Conservation (phyloP, 139 green algal genomes). For the Volvox africanus region DNA sequence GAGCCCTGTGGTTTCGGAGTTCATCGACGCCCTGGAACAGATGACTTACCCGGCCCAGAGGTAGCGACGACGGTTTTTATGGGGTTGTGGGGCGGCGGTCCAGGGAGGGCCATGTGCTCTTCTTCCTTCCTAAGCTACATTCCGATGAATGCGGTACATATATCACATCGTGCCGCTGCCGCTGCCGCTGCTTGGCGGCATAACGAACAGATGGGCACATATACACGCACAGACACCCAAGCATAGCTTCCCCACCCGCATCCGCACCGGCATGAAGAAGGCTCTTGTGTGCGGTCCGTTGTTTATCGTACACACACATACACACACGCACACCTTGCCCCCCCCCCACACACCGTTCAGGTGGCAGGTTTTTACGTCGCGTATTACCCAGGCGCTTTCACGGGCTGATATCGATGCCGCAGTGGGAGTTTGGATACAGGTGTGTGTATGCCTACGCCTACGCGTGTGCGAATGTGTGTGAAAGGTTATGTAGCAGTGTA, state of each 20-base stretch:
- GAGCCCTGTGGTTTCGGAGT: constrained; percentile 33
- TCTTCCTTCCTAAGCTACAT: too few species aligned
- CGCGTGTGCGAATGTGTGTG: too few species aligned
- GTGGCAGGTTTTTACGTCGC: background rate
- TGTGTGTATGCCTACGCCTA: background rate
- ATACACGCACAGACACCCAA: too few species aligned
- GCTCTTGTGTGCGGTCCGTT: background rate
- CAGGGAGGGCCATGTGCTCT: background rate
- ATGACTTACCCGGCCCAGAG: constrained; percentile 39
- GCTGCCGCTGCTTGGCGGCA: too few species aligned
- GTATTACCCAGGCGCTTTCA: background rate
- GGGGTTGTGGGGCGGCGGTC: too few species aligned
- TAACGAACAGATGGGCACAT: too few species aligned
- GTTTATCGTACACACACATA: background rate
- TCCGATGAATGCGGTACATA: too few species aligned
- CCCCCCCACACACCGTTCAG: background rate
- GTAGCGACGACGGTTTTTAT: background rate
- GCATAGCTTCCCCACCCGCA: too few species aligned
- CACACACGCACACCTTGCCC: background rate
- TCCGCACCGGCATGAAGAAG: too few species aligned
- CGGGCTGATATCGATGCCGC: constrained; percentile 9
- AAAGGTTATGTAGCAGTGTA: too few species aligned
- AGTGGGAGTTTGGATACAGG: constrained; percentile 8
- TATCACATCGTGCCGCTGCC: too few species aligned
- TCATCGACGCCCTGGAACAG: constrained; percentile 16